These are phyloP conservation scores for Pleurotus djamor DNA, from an alignment of 768 basidiomycete genomes.

Conservation along the genomic window DNA sequence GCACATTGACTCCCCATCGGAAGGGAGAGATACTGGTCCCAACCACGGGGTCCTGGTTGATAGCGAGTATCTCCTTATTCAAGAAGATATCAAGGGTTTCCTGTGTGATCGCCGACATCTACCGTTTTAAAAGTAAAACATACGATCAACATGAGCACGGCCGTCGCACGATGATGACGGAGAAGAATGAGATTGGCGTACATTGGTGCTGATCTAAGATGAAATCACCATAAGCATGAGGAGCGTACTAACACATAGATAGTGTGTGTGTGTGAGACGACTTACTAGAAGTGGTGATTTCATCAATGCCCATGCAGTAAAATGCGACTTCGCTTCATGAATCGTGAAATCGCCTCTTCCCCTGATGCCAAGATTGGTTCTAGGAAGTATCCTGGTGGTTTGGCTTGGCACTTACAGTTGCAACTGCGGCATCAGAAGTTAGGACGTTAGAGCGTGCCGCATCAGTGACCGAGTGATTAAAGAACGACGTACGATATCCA, in stretches of 20 bases:
- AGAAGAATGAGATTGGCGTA: slow-evolving; percentile 19
- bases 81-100: slow-evolving; percentile 54
- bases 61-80: slow-evolving; percentile 64
- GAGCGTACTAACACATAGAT: too few species aligned
- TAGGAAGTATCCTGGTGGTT: not conserved
- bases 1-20: slow-evolving; percentile 61
- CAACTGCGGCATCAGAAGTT: not conserved
- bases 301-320: slow-evolving; percentile 72
- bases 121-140: not conserved
- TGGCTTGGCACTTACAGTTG: not conserved
- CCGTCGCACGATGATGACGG: not conserved
- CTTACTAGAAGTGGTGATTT: slow-evolving; percentile 55
- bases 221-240: not conserved
- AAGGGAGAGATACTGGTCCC: slow-evolving; percentile 68
- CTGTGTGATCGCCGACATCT: slow-evolving; percentile 51
- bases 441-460: not conserved
- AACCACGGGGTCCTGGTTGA: slow-evolving; percentile 65
- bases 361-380: slow-evolving; percentile 23
- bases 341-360: slow-evolving; percentile 61
- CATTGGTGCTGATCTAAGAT: slow-evolving; percentile 50
- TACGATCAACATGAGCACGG: not conserved
- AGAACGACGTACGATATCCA: slow-evolving; percentile 53
- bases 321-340: slow-evolving; percentile 69
- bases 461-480: not conserved
- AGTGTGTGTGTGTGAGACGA: too few species aligned